Base-by-base conservation (phyloP, 352 stramenopile genomes). In the Achlya hypogyna region DNA sequence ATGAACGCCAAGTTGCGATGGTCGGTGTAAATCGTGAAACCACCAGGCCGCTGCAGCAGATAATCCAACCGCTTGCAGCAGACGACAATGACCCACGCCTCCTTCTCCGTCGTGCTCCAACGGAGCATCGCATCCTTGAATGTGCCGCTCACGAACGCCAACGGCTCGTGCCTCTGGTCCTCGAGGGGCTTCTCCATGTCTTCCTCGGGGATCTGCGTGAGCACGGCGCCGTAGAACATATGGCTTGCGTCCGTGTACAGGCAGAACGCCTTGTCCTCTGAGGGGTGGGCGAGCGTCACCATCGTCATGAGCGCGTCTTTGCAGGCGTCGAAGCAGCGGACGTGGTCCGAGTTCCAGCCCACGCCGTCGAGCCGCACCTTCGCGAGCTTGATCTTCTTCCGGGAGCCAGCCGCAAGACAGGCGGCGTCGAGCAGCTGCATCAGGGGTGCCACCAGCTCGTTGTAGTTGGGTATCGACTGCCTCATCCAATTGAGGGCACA, bases 401-500 rank as follows among this genome's bases (percentile, higher is more conserved):
- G 43, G 0, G 40, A 65, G 0, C 40, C 64, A 0, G 27, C 56
- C 1, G 40, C 9, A 28, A 63, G 56, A 0, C 27, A 43, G 0
- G 60, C 71, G 0, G 20, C 29, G 16, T 74, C 71, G 0, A 75
- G 34, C 0, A 65, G 20, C 8, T 32, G 29, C n/a, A 69, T 53
- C 14, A 78, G 63, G 6, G 35, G 51, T 23, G 42, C 66, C 9
- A 59, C 64, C 6, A 77, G 45, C 6, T 22, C 16, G 0, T 51
- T 62, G 51, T 69, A 78, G 3, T 76, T 49, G 0, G 72, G 65
- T 20, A 81, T 77, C 10, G 51, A 75, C 20, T 59, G 32, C 1
- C 69, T 66, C 75, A 77, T 77, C 75, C 71, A 77, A 16, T 77
- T 77, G 0, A 62, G 23, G 0, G 71, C 69, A 56, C 71, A 77